Conservation (phyloP, 306 rosid species). For the Vigna unguiculata region DNA sequence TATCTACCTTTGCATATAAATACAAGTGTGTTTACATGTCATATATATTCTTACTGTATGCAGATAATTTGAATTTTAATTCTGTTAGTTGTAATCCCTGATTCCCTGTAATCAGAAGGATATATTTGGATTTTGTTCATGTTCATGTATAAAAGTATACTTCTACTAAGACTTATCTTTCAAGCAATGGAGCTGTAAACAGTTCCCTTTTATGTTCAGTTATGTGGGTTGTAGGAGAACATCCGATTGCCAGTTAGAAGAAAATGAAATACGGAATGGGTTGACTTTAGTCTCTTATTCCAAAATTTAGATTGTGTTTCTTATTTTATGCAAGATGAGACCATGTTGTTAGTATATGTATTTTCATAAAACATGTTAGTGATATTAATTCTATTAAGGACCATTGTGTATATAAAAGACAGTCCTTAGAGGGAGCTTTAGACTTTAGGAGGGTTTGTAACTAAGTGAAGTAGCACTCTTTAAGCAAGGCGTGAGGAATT, state of each 20-base stretch:
- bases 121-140: slow-evolving; percentile 6
- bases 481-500: not conserved
- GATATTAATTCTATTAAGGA: not conserved
- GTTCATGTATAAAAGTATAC: slow-evolving; percentile 5
- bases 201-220: not conserved
- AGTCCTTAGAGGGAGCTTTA: not conserved
- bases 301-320: not conserved
- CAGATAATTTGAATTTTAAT: too few species aligned
- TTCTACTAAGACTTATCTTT: not conserved
- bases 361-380: not conserved
- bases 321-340: not conserved
- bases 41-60: not conserved
- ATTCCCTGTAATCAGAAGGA: slow-evolving; percentile 2
- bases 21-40: not conserved
- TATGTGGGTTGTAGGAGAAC: not conserved
- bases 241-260: not conserved
- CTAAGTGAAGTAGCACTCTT: not conserved
- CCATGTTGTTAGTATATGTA: not conserved
- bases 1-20: slow-evolving; percentile 5
- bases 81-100: not conserved
- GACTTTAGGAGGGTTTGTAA: not conserved
- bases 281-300: not conserved
- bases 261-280: not conserved
- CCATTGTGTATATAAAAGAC: not conserved
- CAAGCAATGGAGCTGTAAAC: slow-evolving; percentile 4